These are phyloP conservation scores for Wickerhamiella azyma DNA, from an alignment of 805 yeast species.

Conservation along the genomic window DNA sequence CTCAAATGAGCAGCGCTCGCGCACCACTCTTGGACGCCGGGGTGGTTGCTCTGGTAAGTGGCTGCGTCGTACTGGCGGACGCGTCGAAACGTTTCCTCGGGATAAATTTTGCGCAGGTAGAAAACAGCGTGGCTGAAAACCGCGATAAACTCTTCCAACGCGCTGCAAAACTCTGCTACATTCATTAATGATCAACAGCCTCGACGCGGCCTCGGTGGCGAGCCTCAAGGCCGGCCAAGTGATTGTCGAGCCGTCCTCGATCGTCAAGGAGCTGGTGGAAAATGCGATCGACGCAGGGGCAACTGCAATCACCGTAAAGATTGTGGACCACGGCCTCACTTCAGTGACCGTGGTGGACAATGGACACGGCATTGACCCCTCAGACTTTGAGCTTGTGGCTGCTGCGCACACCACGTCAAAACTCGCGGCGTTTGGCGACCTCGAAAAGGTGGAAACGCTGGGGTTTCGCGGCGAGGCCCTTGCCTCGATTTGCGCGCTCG, in stretches of 20 bases:
- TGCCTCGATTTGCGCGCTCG: conserved; percentile 36
- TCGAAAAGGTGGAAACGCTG: conserved; percentile 31
- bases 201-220: conserved; percentile 45
- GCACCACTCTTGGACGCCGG: conserved; percentile 34
- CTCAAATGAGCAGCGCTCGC: conserved; percentile 28
- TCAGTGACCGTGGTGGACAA: conserved; percentile 58
- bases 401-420: conserved; percentile 44
- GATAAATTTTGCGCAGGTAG: conserved; percentile 41
- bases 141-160: conserved; percentile 36
- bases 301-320: conserved; percentile 48
- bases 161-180: conserved; percentile 17
- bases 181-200: conserved; percentile 26
- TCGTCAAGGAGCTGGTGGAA: conserved; percentile 76
- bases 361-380: conserved; percentile 51
- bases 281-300: conserved; percentile 75
- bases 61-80: conserved; percentile 33
- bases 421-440: conserved; percentile 26
- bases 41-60: conserved; percentile 33
- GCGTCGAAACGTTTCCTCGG: conserved; percentile 34
- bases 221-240: conserved; percentile 88
- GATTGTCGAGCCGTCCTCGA: conserved; percentile 60
- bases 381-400: conserved; percentile 37
- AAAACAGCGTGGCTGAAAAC: conserved; percentile 43
- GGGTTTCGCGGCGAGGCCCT: conserved; percentile 72
- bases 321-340: conserved; percentile 62